Conservation (phyloP, 78 protist species). For the Dictyostelium intermedium region DNA sequence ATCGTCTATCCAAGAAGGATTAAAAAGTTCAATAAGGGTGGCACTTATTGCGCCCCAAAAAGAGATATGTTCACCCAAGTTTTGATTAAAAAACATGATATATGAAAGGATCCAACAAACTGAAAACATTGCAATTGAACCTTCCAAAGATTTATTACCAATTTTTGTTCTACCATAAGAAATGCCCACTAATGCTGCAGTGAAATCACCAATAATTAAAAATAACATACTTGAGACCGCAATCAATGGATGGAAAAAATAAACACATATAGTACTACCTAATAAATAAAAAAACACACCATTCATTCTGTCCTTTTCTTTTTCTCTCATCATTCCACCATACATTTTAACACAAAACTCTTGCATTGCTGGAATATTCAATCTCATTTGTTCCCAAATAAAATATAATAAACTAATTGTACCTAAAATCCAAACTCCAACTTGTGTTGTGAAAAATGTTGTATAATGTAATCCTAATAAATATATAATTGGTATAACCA, state of each 20-base stretch:
- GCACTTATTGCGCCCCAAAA: constrained; percentile 66
- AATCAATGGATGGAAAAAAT: constrained; percentile 13
- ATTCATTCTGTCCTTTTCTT: constrained; percentile 59
- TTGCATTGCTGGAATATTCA: constrained; percentile 43
- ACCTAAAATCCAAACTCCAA: constrained; percentile 12
- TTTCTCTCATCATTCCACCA: constrained; percentile 66
- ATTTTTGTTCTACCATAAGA: constrained; percentile 66
- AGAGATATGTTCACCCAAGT: constrained; percentile 57
- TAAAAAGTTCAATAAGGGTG: constrained; percentile 37
- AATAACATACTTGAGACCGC: constrained; percentile 18
- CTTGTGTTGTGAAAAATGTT: constrained; percentile 22
- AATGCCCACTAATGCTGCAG: constrained; percentile 67
- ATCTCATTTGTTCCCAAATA: constrained; percentile 59
- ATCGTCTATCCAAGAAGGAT: constrained; percentile 57
- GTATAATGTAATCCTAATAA: constrained; percentile 47
- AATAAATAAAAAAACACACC: constrained; percentile 47
- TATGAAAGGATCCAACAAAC: constrained; percentile 42
- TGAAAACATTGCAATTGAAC: constrained; percentile 37
- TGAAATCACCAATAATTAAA: constrained; percentile 65
- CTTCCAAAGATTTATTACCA: constrained; percentile 56
- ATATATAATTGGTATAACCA: constrained; percentile 43
- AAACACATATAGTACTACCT: constrained; percentile 30
- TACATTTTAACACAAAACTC: constrained; percentile 12
- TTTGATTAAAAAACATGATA: constrained; percentile 15
- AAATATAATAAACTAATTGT: constrained; percentile 27